Base-by-base conservation (phyloP, 805 yeast genomes). In the Metschnikowia hibisci region DNA sequence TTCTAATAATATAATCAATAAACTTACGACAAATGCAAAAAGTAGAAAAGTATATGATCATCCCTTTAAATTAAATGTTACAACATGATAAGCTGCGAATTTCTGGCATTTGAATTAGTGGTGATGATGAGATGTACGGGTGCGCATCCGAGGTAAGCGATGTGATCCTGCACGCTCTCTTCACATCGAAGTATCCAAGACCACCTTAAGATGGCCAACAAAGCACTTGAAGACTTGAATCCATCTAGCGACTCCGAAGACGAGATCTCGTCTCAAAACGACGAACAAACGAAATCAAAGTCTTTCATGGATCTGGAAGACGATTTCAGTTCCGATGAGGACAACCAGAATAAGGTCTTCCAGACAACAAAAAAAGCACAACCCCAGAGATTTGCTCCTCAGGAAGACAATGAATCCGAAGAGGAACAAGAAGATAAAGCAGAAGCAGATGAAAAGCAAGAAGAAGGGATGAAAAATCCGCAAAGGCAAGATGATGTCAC, bases 251-350 rank as follows among this genome's bases (percentile, higher is more conserved):
- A 26, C 22, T 40, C 43, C 16, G 39, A 31, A 4, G 13, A 26
- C 29, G 39, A 40, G 11, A 15, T 18, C 16, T 3, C 4, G 9
- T 18, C 40, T 20, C 6, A 32, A 4, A 32, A 13, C 22, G 18
- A 23, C 13, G 16, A 9, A 3, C 33, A 15, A 15, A 22, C 15
- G 4, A 11, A 29, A 10, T 9, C 42, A 6, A 33, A 40, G 20
- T 29, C 16, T 15, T 37, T 43, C 30, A 18, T 18, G 14, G 11
- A 30, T 11, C 11, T 25, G 18, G 56, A 51, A 3, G 56, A 50
- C 20, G 56, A 51, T 32, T 48, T 48, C 33, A 28, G 37, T n/a
- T 42, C 51, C 4, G 53, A 49, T 23, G 45, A 41, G 18, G 46
- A 43, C 10, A 51, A 52, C 11, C 48, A 50, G 22, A 43, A 45